Evolutionary conservation across 768 basidiomycete genomes (phyloP), one percentile per base, ranked within the genome.

Genomic region (Phanerochaete carnosa): DNA sequence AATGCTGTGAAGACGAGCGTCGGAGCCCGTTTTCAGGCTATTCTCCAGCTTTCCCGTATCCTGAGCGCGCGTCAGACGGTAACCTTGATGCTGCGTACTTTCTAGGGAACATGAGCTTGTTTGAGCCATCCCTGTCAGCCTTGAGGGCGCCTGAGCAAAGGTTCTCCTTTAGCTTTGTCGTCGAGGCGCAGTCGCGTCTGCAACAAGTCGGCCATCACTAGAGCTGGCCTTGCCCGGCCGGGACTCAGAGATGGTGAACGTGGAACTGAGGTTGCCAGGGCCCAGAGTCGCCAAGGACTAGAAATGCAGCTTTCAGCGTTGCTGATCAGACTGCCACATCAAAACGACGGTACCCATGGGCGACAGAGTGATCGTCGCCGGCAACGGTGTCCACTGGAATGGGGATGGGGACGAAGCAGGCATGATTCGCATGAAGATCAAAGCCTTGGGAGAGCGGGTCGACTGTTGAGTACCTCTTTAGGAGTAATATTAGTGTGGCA

Each of bases 231-330:
- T n/a, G n/a, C n/a, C n/a, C n/a, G n/a, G n/a, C n/a, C n/a, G n/a
- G n/a, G 33, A 6, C 13, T 35, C 6, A 35, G 13, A 13, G 25
- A 75, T 75, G 57, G 68, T 66, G 64, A 74, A 68, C 29, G 58
- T 19, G n/a, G 60, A 59, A 8, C 68, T 71, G n/a, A 45, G 61
- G 69, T 80, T 74, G n/a, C n/a, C n/a, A n/a, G n/a, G n/a, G n/a
- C 45, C 78, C 80, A 4, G 80, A 82, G 66, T 82, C 79, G 37
- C 81, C 81, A 43, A 82, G 71, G 28, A 82, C 80, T 82, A 19
- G 5, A 4, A 13, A 28, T 3, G 2, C 19, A 37, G 19, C 15
- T 4, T 23, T 55, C 23, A 55, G 51, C 12, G 13, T 23, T 11
- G 29, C 16, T 23, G 7, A 15, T 22, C 23, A 25, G 55, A 26